These are phyloP conservation scores for Beauveria bassiana DNA, from an alignment of 2,329 filamentous ascomycete genomes.

Conservation along the genomic window DNA sequence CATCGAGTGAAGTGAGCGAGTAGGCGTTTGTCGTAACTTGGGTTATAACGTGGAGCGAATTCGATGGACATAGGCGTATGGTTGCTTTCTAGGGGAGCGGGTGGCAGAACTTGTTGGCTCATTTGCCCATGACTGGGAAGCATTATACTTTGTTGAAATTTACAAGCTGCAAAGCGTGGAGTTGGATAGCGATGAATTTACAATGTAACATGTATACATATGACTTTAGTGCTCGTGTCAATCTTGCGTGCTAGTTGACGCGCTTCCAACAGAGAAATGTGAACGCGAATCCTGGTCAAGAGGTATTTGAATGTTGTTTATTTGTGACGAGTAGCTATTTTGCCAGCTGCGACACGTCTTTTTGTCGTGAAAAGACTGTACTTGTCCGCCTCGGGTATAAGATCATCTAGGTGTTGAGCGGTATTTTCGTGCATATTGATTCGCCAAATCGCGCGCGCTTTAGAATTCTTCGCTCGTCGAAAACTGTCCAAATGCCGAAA, in stretches of 20 bases:
- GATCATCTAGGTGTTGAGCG: not conserved
- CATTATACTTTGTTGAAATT: slow-evolving; percentile 1
- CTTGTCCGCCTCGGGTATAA: not conserved
- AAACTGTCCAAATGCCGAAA: slow-evolving; percentile 10
- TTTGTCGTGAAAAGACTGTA: not conserved
- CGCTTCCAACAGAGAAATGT: too few relatives aligned
- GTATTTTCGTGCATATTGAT: not conserved
- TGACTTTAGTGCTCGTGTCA: not conserved
- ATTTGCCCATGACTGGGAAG: not conserved
- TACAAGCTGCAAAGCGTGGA: slow-evolving; percentile 3
- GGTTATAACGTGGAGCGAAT: not conserved
- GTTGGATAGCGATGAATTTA: slow-evolving; percentile 8
- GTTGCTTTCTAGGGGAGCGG: not conserved
- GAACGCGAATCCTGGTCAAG: not conserved
- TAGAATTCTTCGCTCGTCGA: slow-evolving; percentile 19
- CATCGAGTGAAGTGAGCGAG: slow-evolving; percentile 17
- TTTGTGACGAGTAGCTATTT: not conserved
- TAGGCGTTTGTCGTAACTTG: not conserved
- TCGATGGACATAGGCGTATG: not conserved
- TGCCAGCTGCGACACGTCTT: not conserved
- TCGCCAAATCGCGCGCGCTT: not conserved
- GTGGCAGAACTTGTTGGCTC: not conserved
- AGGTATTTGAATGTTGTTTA: not conserved
- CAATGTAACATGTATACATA: not conserved
- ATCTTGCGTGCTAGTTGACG: too few relatives aligned